Conservation (phyloP, 225 moss, liverwort and hornwort species). For the Physcomitrium patens region DNA sequence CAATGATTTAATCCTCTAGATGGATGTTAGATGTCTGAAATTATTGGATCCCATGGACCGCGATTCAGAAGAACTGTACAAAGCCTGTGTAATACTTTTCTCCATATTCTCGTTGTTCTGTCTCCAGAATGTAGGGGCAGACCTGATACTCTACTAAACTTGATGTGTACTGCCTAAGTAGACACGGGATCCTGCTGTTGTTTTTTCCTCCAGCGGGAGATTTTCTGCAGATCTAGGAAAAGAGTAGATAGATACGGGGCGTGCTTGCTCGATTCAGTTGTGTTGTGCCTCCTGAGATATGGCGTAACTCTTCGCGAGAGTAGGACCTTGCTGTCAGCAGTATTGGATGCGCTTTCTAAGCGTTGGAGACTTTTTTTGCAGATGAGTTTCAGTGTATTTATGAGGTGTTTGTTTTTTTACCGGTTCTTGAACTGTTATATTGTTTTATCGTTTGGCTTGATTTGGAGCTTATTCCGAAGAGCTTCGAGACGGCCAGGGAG, state of each 20-base stretch:
- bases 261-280: not conserved
- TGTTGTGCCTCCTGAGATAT: constrained; percentile 3
- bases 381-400: not conserved
- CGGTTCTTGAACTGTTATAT: not conserved
- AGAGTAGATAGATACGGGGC: not conserved
- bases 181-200: too few relatives aligned
- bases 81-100: rapidly evolving
- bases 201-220: too few relatives aligned
- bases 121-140: too few relatives aligned
- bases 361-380: not conserved
- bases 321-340: constrained; percentile 18
- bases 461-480: constrained; percentile 6
- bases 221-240: not conserved
- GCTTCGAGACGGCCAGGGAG: not conserved
- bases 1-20: constrained; percentile 35
- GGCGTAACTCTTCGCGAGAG: not conserved
- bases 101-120: too few relatives aligned
- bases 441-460: not conserved
- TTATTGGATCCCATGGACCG: constrained; percentile 27
- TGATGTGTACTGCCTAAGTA: too few relatives aligned
- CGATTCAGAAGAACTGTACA: not conserved
- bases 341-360: constrained; percentile 21
- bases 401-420: not conserved
- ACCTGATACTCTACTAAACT: too few relatives aligned
- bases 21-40: not conserved